Conservation (phyloP, 768 basidiomycete genomes). For the Termitomyces bulborhizus region DNA sequence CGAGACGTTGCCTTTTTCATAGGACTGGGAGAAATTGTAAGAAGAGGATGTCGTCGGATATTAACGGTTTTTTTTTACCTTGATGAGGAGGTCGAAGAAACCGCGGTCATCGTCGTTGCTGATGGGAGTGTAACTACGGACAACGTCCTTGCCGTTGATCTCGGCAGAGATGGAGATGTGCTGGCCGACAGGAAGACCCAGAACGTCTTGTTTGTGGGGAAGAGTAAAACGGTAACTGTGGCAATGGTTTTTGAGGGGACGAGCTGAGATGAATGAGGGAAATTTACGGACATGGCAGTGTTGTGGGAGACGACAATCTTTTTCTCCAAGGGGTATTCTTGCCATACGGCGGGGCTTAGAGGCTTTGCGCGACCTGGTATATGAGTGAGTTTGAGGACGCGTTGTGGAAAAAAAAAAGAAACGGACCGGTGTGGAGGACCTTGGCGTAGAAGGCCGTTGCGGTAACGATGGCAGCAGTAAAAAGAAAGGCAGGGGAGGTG, state of each 20-base stretch:
- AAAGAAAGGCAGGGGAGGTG: conserved; percentile 40
- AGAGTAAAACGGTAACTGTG: conserved; percentile 88
- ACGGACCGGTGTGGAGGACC: conserved; percentile 38
- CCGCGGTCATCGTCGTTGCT: conserved; percentile 90
- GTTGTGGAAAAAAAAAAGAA: conserved; percentile 4
- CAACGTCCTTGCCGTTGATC: conserved; percentile 86
- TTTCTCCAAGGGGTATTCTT: conserved; percentile 72
- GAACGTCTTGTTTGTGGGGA: conserved; percentile 63
- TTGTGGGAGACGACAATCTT: conserved; percentile 89
- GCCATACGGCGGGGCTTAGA: conserved; percentile 72
- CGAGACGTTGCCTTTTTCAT: conserved; percentile 97
- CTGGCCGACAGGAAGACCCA: conserved; percentile 95
- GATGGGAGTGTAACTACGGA: conserved; percentile 93
- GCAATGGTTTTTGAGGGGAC: not conserved
- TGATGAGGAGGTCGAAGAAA: conserved; percentile 94
- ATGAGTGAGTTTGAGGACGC: conserved; percentile 7
- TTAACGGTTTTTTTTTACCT: conserved; percentile 42
- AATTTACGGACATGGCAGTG: conserved; percentile 75
- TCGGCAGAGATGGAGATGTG: conserved; percentile 91
- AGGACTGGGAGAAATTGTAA: conserved; percentile 48
- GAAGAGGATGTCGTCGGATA: not conserved
- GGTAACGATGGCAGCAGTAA: conserved; percentile 45
- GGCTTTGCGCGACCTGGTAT: conserved; percentile 52
- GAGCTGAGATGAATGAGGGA: not conserved
- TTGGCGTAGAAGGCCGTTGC: conserved; percentile 49